Evolutionary conservation across 2,329 filamentous ascomycete genomes (phyloP), one percentile per base, ranked within the genome.

Genomic region (Alternaria burnsii): DNA sequence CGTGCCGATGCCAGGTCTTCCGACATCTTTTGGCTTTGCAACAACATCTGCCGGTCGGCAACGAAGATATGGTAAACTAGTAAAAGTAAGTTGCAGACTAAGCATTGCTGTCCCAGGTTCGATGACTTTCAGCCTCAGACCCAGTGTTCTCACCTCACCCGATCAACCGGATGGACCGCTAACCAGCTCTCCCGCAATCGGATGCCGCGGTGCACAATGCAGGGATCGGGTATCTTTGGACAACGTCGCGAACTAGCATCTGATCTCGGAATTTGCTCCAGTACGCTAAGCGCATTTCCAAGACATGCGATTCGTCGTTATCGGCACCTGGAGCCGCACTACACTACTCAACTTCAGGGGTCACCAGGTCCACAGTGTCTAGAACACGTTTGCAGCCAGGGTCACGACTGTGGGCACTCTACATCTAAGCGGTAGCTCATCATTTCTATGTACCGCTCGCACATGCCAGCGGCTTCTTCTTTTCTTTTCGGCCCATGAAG

Each of bases 111-210:
- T 50, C 46, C 46, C 32, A 36, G 32, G 11, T 36, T 36, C 20
- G 20, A 36, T 32, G 32, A 20, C 32, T 34, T 34, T 36, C 46
- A 48, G 46, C 46, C 46, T 36, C 46, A 36, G 46, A 30, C 30
- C 32, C 20, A 48, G 30, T 36, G 30, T 22, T 50, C 46, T 36
- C 46, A 38, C 22, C 46, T 36, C 46, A 38, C 22, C 46, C 46
- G 46, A 36, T 50, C 32, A 24, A 3, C 46, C 32, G 46, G 46
- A 50, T 50, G 46, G 34, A 50, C 32, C 46, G 46, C 30, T 36
- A n/a, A 36, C 16, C 46, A 50, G 46, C 46, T 50, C 46, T 50
- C 46, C 46, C 46, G 46, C 46, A 20, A 50, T 38, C 46, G 32
- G 32, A 50, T 50, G 46, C 20, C 32, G 46, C 18, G 30, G 46